Percentiles rank a stretch among this genome's conserved stretches.
Evolutionary conservation across 805 yeast genomes (phyloP).

Genomic region (Lachancea dasiensis): DNA sequence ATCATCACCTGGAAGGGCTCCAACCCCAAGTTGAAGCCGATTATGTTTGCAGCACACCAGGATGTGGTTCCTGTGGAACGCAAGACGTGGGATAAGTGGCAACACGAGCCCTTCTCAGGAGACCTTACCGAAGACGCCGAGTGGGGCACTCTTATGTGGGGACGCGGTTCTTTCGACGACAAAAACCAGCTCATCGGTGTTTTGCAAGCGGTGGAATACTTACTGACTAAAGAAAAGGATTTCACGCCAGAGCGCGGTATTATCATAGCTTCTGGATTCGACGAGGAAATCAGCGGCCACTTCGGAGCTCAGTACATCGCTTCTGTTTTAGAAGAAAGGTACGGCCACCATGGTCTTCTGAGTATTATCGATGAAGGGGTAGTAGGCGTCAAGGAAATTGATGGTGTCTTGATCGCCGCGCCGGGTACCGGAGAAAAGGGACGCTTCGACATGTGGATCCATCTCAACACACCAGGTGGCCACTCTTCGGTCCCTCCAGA

Average conservation of each 20-base stretch:
- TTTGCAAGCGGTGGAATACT: slow-evolving; percentile 51
- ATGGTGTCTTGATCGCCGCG: slow-evolving; percentile 43
- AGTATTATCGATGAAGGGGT: slow-evolving; percentile 63
- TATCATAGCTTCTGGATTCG: slow-evolving; percentile 62
- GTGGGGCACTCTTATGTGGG: slow-evolving; percentile 52
- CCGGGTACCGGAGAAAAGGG: slow-evolving; percentile 56
- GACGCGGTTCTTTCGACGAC: slow-evolving; percentile 72
- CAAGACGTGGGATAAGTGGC: slow-evolving; percentile 54
- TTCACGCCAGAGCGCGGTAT: slow-evolving; percentile 53
- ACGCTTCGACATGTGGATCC: slow-evolving; percentile 38
- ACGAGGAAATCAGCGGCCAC: slow-evolving; percentile 65
- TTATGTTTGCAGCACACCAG: slow-evolving; percentile 68
- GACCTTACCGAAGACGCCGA: slow-evolving; percentile 50
- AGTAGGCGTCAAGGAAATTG: slow-evolving; percentile 32
- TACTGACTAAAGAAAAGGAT: slow-evolving; percentile 37
- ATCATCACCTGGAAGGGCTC: slow-evolving; percentile 60
- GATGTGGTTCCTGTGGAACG: slow-evolving; percentile 75
- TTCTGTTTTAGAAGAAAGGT: slow-evolving; percentile 40
- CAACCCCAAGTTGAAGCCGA: slow-evolving; percentile 47
- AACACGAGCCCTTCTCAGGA: slow-evolving; percentile 58
- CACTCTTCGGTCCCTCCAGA: slow-evolving; percentile 56
- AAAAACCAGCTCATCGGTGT: slow-evolving; percentile 60
- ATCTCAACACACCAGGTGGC: slow-evolving; percentile 44
- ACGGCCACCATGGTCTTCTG: slow-evolving; percentile 54
- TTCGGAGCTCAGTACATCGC: slow-evolving; percentile 54